phyloP scores from a whole-genome alignment of 768 basidiomycete species.

The Termitomyces sp. region DNA sequence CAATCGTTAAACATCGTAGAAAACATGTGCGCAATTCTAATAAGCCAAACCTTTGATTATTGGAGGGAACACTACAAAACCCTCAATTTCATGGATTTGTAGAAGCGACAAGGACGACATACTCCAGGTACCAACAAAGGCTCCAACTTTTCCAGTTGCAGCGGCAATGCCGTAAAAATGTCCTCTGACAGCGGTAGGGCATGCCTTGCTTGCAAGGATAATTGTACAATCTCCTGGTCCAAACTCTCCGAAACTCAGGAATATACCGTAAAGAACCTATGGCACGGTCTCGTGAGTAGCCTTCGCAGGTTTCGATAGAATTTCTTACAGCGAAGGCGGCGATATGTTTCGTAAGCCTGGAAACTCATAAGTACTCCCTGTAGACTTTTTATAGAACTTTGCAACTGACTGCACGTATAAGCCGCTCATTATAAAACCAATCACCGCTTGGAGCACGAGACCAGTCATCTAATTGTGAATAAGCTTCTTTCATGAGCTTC shows the following conservation, averaged over 20 bases:
- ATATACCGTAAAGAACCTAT: constrained; percentile 83
- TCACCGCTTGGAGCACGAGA: constrained; percentile 57
- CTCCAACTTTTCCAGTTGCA: constrained; percentile 78
- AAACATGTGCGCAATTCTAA: background rate
- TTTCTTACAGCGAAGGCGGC: constrained; percentile 64
- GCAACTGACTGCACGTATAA: constrained; percentile 46
- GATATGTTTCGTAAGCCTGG: constrained; percentile 52
- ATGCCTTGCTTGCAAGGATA: constrained; percentile 76
- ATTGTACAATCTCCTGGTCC: constrained; percentile 77
- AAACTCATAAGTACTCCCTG: background rate
- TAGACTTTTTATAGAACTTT: background rate
- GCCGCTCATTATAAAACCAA: constrained; percentile 89
- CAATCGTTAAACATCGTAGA: constrained; percentile 1
- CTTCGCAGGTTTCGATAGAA: background rate
- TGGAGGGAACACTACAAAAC: constrained; percentile 48
- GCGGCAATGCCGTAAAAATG: constrained; percentile 84
- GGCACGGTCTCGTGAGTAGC: background rate
- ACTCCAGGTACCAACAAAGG: constrained; percentile 80
- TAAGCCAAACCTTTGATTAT: constrained; percentile 49
- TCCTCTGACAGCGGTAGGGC: constrained; percentile 80
- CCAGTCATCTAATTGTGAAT: constrained; percentile 51
- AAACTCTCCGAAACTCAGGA: constrained; percentile 83
- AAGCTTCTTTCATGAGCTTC: background rate
- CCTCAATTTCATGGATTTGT: background rate
- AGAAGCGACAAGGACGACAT: constrained; percentile 16